A percentile compares a stretch with the other conserved stretches of the same genome.
Evolutionary conservation across 1,284 basidiomycete genomes (phyloP).

Genomic region (Leccinum subrobustum): DNA sequence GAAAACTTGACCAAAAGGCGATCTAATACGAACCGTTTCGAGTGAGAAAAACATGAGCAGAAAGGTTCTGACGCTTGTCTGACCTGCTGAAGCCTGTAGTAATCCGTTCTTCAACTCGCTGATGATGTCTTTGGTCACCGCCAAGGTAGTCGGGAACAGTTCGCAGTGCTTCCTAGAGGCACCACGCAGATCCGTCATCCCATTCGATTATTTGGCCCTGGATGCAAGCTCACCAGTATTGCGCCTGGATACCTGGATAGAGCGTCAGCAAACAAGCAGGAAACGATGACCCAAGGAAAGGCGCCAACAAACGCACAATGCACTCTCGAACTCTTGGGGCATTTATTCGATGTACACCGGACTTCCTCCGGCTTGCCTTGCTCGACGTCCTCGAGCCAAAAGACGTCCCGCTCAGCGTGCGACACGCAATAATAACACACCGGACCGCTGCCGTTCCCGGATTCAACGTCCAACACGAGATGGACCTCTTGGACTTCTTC

Average conservation of each 20-base stretch:
- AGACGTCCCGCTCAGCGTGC: constrained; percentile 27
- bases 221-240: constrained; percentile 27
- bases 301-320: constrained; percentile 28
- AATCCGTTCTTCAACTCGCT: constrained; percentile 24
- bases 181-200: not conserved
- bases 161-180: constrained; percentile 31
- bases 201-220: not conserved
- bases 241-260: constrained; percentile 27
- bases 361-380: constrained; percentile 17
- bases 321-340: constrained; percentile 8
- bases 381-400: constrained; percentile 29
- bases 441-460: not conserved
- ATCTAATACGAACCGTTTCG: constrained; percentile 13
- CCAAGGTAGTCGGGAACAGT: constrained; percentile 29
- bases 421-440: constrained; percentile 30
- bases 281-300: not conserved
- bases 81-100: constrained; percentile 32
- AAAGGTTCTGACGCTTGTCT: not conserved
- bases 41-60: not conserved
- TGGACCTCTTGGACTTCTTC: constrained; percentile 11
- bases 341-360: constrained; percentile 22
- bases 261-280: not conserved
- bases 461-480: constrained; percentile 18
- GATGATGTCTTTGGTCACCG: constrained; percentile 19
- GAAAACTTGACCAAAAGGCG: constrained; percentile 33